These are phyloP conservation scores for Endotrypanum monterogeii DNA, from an alignment of 208 protist genomes.

Conservation along the genomic window DNA sequence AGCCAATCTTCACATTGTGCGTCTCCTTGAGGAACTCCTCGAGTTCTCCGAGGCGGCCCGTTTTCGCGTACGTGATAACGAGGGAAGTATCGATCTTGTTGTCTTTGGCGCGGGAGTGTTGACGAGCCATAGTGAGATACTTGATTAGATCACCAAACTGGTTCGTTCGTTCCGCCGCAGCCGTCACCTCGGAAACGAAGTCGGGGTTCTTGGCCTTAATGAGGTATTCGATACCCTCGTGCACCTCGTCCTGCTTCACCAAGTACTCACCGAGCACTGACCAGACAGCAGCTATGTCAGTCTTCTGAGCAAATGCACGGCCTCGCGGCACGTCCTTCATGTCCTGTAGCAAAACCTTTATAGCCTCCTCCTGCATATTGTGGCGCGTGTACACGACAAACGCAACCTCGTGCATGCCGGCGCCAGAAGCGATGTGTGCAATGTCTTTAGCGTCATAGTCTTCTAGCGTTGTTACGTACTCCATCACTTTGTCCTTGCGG, in stretches of 20 bases:
- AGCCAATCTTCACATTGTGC: conserved; percentile 96
- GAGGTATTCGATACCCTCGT: conserved; percentile 97
- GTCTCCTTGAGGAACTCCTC: conserved; percentile 99
- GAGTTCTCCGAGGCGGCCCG: conserved; percentile 96
- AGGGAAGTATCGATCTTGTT: conserved; percentile 98
- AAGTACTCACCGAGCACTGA: conserved; percentile 95
- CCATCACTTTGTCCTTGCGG: conserved; percentile 95
- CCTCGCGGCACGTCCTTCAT: conserved; percentile 96
- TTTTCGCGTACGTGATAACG: conserved; percentile 97
- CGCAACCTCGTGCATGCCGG: conserved; percentile 97
- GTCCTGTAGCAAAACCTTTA: conserved; percentile 97
- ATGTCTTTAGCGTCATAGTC: conserved; percentile 99
- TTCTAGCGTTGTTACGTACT: conserved; percentile 98
- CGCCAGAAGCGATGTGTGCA: conserved; percentile 94
- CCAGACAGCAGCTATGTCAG: conserved; percentile 95
- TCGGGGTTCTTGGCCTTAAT: conserved; percentile 97
- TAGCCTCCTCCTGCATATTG: conserved; percentile 95
- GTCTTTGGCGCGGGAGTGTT: conserved; percentile 83
- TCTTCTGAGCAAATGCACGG: conserved; percentile 95
- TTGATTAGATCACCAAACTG: conserved; percentile 97
- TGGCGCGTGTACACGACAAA: conserved; percentile 99
- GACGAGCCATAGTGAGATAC: conserved; percentile 98
- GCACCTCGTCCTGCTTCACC: conserved; percentile 89
- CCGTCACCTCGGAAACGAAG: conserved; percentile 93
- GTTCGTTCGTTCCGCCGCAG: conserved; percentile 90